phyloP scores from a whole-genome alignment of 139 green algal species.

The Yamagishiella unicocca region DNA sequence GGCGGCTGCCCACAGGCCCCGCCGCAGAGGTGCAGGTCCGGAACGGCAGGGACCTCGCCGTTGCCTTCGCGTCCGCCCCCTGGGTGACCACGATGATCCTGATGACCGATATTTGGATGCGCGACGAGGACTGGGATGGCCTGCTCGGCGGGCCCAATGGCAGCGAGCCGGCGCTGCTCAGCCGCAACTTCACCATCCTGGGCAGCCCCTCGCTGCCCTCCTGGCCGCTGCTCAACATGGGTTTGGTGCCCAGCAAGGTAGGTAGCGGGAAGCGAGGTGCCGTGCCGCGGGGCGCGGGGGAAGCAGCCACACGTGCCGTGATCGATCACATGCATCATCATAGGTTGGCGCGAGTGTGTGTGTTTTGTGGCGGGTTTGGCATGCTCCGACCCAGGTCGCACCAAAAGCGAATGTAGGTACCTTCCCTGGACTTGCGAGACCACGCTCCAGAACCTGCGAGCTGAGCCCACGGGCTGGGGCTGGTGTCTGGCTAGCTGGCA shows the following conservation, averaged over 20 bases:
- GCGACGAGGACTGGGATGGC: neutral
- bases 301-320: too few relatives aligned
- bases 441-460: too few relatives aligned
- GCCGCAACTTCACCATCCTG: neutral
- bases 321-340: too few relatives aligned
- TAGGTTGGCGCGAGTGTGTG: too few relatives aligned
- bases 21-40: neutral
- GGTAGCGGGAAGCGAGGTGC: too few relatives aligned
- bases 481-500: too few relatives aligned
- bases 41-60: conserved; percentile 2
- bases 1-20: neutral
- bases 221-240: conserved; percentile 30
- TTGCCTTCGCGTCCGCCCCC: neutral
- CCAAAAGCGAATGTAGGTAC: too few relatives aligned
- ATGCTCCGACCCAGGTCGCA: too few relatives aligned
- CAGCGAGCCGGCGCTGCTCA: neutral
- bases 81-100: neutral
- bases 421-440: too few relatives aligned
- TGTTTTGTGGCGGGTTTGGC: too few relatives aligned
- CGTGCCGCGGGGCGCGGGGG: too few relatives aligned
- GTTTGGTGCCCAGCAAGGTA: conserved; percentile 12
- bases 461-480: too few relatives aligned
- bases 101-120: neutral
- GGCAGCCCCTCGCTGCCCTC: neutral
- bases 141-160: neutral